phyloP scores from a whole-genome alignment of 1,284 basidiomycete genomes.

The Cystobasidium pallidum region DNA sequence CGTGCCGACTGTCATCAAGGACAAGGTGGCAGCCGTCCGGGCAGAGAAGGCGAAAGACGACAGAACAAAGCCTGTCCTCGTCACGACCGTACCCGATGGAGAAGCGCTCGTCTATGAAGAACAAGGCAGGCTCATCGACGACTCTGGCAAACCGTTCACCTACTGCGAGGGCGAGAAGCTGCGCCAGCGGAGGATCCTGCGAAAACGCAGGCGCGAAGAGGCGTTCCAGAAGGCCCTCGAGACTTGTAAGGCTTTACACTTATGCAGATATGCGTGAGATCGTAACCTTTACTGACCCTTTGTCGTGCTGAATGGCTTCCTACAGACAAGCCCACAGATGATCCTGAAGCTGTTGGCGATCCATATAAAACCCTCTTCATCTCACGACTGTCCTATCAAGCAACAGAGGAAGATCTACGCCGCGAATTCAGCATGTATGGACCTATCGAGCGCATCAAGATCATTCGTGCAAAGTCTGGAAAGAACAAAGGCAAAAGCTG shows the following conservation, averaged over 20 bases:
- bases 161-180: slow-evolving; percentile 39
- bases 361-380: slow-evolving; percentile 99
- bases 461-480: slow-evolving; percentile 65
- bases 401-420: slow-evolving; percentile 85
- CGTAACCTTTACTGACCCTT: neutral
- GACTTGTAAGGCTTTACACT: slow-evolving; percentile 45
- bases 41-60: slow-evolving; percentile 44
- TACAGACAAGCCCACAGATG: slow-evolving; percentile 84
- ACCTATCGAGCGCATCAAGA: slow-evolving; percentile 84
- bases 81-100: slow-evolving; percentile 1
- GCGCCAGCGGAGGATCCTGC: slow-evolving; percentile 34
- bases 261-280: neutral
- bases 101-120: slow-evolving; percentile 28
- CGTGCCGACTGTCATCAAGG: slow-evolving; percentile 2
- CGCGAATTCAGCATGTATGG: slow-evolving; percentile 96
- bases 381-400: slow-evolving; percentile 85
- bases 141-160: slow-evolving; percentile 26
- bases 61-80: slow-evolving; percentile 25
- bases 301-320: neutral
- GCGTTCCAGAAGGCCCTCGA: slow-evolving; percentile 40
- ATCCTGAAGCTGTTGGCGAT: slow-evolving; percentile 91
- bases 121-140: slow-evolving; percentile 24
- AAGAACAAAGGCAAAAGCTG: slow-evolving; percentile 70
- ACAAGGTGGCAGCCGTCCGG: slow-evolving; percentile 22
- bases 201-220: slow-evolving; percentile 44